Base-by-base conservation (phyloP, 257 asterid genomes). In the Penstemon davidsonii region DNA sequence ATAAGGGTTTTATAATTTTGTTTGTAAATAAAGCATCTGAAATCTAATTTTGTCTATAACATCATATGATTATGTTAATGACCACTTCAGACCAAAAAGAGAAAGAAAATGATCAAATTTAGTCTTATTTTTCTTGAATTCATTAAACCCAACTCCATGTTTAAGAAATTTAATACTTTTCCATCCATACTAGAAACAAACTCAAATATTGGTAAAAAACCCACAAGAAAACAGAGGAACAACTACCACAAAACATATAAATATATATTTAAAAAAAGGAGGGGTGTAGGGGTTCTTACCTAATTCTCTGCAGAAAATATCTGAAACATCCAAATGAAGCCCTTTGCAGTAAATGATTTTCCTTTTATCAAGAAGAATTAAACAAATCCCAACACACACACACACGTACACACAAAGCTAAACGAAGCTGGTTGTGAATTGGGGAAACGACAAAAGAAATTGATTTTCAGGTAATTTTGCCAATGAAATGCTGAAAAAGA, bases 271-370 rank as follows among this genome's bases (percentile, higher is more conserved):
- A 38, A 65, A 19, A 41, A 68, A 67, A 43, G 0, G 5, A 1
- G 33, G 33, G 33, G 33, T 0, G 33, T 2, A 2, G 33, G 33
- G 33, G 36, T 60, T 45, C 76, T 66, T 49, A 81, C 86, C 83
- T 66, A 64, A 55, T 68, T 61, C 38, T 49, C 62, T 9, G 71
- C 67, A 57, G 58, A 62, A n/a, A 56, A 46, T 44, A 67, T 40
- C 66, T 41, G 73, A 62, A 66, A 5, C 36, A 13, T 43, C 66
- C 49, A 63, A 63, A 39, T n/a, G 33, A 25, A 25, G 33, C 33
- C 33, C 33, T 25, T 25, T 25, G 33, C 33, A 25, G 33, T 25
- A 25, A 25, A 1, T 25, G 33, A 25, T 25, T 25, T 25, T 25
- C 33, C 33, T 25, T 25, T 25, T 25, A 25, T 25, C 33, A 25